Evolutionary conservation across 1,139 yeast genomes (phyloP).

Genomic region (Geotrichum cucujoidarum): DNA sequence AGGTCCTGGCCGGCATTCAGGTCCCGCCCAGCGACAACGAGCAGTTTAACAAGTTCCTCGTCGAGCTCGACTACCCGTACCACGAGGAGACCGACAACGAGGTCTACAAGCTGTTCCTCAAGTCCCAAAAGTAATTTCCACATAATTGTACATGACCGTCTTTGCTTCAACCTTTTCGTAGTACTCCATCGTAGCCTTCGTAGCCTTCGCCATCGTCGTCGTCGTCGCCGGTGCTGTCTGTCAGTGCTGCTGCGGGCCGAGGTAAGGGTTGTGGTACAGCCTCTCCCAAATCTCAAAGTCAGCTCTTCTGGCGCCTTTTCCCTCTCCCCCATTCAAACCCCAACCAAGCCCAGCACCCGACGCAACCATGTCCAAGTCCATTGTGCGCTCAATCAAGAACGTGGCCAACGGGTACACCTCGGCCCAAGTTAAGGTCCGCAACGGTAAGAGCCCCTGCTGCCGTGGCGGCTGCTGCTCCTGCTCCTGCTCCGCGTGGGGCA

Average conservation of each 20-base stretch:
- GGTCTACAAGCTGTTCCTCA: constrained; percentile 71
- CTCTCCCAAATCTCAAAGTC: background rate
- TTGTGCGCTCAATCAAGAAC: constrained; percentile 84
- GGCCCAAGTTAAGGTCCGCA: constrained; percentile 82
- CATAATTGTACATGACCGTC: no score
- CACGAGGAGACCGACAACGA: constrained; percentile 79
- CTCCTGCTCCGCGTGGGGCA: no score
- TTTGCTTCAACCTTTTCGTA: no score
- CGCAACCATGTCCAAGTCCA: constrained; percentile 58
- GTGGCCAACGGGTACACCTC: constrained; percentile 89
- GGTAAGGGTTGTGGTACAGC: background rate
- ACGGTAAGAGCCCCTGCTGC: constrained; percentile 36
- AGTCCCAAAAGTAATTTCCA: constrained; percentile 20
- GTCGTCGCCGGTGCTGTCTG: no score
- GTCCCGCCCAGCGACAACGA: constrained; percentile 69
- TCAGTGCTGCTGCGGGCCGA: no score
- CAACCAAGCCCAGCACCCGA: background rate
- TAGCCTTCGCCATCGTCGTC: no score
- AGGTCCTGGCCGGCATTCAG: constrained; percentile 81
- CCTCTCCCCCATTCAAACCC: background rate
- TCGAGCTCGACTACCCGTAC: constrained; percentile 67
- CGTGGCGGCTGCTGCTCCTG: no score
- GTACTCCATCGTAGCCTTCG: no score
- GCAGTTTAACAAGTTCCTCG: constrained; percentile 63
- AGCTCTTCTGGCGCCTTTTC: background rate